Evolutionary conservation across 495 filamentous ascomycete genomes (phyloP), one percentile per base, ranked within the genome.

Genomic region (Jackrogersella multiformis): DNA sequence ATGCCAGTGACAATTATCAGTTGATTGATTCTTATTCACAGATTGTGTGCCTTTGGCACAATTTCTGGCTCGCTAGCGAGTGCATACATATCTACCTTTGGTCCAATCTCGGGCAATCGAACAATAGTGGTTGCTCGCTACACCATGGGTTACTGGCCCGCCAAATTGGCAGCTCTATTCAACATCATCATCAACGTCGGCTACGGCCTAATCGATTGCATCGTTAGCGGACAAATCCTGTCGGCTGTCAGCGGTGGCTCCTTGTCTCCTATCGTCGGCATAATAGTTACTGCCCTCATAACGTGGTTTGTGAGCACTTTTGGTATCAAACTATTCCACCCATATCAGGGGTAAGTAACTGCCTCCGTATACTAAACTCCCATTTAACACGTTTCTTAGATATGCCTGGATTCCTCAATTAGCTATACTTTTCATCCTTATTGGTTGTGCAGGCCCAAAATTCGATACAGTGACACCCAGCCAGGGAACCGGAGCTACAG

Each of bases 131-230:
- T 53, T 13, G 49, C 49, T 53, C 32, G 49, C 5, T 53, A 36
- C n/a, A 34, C 32, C 0, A 53, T 53, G 49, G 49, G 49, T 8
- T 53, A 36, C 15, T 53, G 49, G 49, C 49, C 49, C 20, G n/a
- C 49, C 6, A 53, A 53, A 10, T n/a, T 53, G 32, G 30, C 32
- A 21, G 49, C 49, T 34, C 18, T 53, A 18, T 53, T 53, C 12
- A 53, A 53, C 18, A 53, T 53, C 49, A 30, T 53, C 7, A 53
- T 53, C 30, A 53, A 53, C 9, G 16, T 53, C 3, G 49, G 49
- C n/a, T 53, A 53, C 23, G 49, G 49, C 12, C 18, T 53, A 16
- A 53, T 53, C 32, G 49, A 53, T n/a, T 53, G 49, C n/a, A 34
- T 53, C 18, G 30, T 53, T 36, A 36, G 49, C n/a, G 49, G 49